phyloP scores from a whole-genome alignment of 176 grass and related monocot species.

The Triticum urartu region DNA sequence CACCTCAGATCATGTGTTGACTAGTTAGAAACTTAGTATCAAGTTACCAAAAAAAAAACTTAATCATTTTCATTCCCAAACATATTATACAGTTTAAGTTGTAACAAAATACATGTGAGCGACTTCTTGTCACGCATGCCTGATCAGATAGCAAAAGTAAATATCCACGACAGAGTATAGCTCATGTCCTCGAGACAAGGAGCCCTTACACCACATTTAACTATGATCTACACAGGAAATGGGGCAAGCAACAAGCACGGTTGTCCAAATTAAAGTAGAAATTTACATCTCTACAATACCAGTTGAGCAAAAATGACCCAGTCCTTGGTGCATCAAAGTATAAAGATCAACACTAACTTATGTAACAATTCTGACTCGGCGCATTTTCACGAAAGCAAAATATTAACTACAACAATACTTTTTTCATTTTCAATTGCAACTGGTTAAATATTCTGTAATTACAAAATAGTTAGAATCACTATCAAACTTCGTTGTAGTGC shows the following conservation, averaged over 20 bases:
- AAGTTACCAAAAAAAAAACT: background rate
- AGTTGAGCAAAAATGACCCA: background rate
- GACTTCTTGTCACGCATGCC: background rate
- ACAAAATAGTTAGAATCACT: background rate
- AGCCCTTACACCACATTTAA: background rate
- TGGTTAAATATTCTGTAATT: background rate
- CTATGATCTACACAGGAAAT: constrained; percentile 9
- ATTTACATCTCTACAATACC: background rate
- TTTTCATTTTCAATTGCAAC: constrained; percentile 14
- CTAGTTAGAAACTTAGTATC: background rate
- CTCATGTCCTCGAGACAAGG: too few relatives aligned
- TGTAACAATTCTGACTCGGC: background rate
- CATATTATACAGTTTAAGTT: background rate
- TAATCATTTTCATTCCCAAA: constrained; percentile 1
- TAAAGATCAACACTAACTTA: background rate
- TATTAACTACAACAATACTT: background rate
- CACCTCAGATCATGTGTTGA: background rate
- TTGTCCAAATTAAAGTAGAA: background rate
- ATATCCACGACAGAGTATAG: background rate
- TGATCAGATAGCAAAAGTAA: background rate
- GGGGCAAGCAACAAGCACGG: background rate
- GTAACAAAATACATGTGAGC: background rate
- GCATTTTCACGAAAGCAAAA: background rate
- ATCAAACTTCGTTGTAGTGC: background rate
- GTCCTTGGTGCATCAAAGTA: background rate